Base-by-base conservation (phyloP, 2,329 filamentous ascomycete genomes). In the Clathrospora elynae region DNA sequence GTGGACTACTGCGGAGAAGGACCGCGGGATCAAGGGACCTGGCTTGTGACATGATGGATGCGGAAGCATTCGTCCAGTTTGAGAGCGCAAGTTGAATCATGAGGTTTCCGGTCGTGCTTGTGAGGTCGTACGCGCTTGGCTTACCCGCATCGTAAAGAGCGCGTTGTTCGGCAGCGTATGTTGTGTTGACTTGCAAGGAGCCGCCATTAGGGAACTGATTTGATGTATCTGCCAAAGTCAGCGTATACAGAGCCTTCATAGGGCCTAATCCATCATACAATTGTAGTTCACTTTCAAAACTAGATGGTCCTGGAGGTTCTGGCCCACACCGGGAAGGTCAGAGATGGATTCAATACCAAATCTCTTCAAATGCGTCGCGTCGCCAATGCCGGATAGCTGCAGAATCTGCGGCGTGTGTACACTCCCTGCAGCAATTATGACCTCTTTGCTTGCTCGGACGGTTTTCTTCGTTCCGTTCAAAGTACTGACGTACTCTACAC, bases 341-440 rank as follows among this genome's bases (percentile, higher is more conserved):
- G 55, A 36, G 12, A 57, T 29, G 1, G 46, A 25, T 1, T 45
- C 11, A 9, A 67, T 57, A 7, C 45, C 51, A 6, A 54, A 40
- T 2, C 8, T 35, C 20, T 49, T 20, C 2, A 64, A 42, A 2
- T 37, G 33, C 3, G 9, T 16, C 4, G 20, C 18, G 7, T 47
- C 6, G 3, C 83, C 83, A 25, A 86, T 74, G 0, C 83, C 83
- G 0, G 81, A 84, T 2, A 84, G 68, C 50, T 86, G 82, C 2
- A 86, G 71, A 3, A 86, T 64, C 57, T 84, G 80, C 0, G 84
- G 83, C 0, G 82, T 81, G 46, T 82, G 74, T 12, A 85, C 69
- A 18, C 72, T 75, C 2, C 83, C 83, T 1, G 80, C 80, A 4
- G 78, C 77, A 2, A 86, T 53, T 16, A 86, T 75, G 8, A 85